Evolutionary conservation across 805 yeast species (phyloP), one percentile per base, ranked within the genome.

Genomic region (Monosporozyma aerobia): DNA sequence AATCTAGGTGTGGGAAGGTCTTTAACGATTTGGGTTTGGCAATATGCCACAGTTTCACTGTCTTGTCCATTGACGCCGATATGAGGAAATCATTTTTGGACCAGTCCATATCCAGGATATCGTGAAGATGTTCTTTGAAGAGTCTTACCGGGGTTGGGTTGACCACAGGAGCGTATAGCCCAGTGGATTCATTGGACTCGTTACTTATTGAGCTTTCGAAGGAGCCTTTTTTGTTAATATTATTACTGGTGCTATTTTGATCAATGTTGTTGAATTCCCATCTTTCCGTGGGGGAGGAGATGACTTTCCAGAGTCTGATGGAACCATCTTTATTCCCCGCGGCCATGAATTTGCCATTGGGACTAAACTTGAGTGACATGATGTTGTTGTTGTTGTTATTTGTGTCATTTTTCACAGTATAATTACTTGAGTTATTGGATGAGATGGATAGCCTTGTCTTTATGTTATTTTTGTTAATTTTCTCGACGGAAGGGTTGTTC

Each of bases 41-140:
- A 11, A 85, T 77, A 65, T 90, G 95, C 97, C 97, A 90, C 47
- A 90, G 70, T 57, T 80, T 79, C 2, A 82, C 95, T 0, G 95
- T 84, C 56, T 80, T 77, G 68, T 90, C 98, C 84, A 87, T 85
- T 1, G 95, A 85, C 3, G 94, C 83, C 0, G 94, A 76, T 1
- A 89, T 64, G 32, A 92, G 64, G 59, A 90, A 90, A 63, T 84
- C 84, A 68, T 89, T 90, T 59, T 83, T 84, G 50, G 95, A 85
- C 97, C 97, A 90, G 60, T 87, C 87, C 35, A 90, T 63, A 10
- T 86, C 80, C n/a, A 88, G 66, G 14, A 92, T 76, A 54, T 88
- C 85, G 47, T 78, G 78, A 0, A 77, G 67, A 67, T 92, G 97
- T 16, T 87, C 94, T 44, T 65, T 68, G 56, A 81, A 85, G 13